phyloP scores from a whole-genome alignment of 2,329 filamentous ascomycete genomes.

The Cyanodermella asteris region DNA sequence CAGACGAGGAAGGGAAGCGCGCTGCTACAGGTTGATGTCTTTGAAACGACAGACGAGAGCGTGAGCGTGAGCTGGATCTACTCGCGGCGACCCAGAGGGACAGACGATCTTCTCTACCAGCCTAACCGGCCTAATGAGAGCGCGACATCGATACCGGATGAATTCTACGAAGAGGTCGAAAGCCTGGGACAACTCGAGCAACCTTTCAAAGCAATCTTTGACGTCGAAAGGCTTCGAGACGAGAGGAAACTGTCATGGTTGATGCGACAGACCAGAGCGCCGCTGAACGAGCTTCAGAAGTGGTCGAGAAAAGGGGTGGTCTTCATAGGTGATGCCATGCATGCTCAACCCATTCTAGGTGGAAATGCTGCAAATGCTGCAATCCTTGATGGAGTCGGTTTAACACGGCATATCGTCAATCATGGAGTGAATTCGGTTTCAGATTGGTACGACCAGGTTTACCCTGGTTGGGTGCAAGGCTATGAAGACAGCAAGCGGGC shows the following conservation, averaged over 20 bases:
- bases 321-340: slow-evolving; percentile 19
- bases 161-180: slow-evolving; percentile 15
- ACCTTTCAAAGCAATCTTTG: slow-evolving; percentile 15
- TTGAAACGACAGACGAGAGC: slow-evolving; percentile 8
- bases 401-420: slow-evolving; percentile 12
- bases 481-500: too few species aligned
- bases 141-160: slow-evolving; percentile 15
- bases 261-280: slow-evolving; percentile 15
- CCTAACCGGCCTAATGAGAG: slow-evolving; percentile 13
- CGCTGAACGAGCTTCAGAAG: slow-evolving; percentile 9
- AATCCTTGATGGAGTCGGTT: slow-evolving; percentile 16
- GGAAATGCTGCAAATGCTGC: slow-evolving; percentile 19
- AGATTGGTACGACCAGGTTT: slow-evolving; percentile 8
- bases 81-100: slow-evolving; percentile 14
- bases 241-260: slow-evolving; percentile 20
- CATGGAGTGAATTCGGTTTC: slow-evolving; percentile 6
- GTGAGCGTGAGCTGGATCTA: slow-evolving; percentile 19
- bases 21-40: slow-evolving; percentile 15
- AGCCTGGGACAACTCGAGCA: slow-evolving; percentile 10
- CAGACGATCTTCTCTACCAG: slow-evolving; percentile 14
- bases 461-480: too few species aligned
- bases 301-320: slow-evolving; percentile 11
- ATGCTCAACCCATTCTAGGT: slow-evolving; percentile 19
- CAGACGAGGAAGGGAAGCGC: slow-evolving; percentile 9
- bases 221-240: slow-evolving; percentile 11